Evolutionary conservation across 257 asterid species (phyloP), one percentile per base, ranked within the genome.

Genomic region (Solanum tarapatanum): DNA sequence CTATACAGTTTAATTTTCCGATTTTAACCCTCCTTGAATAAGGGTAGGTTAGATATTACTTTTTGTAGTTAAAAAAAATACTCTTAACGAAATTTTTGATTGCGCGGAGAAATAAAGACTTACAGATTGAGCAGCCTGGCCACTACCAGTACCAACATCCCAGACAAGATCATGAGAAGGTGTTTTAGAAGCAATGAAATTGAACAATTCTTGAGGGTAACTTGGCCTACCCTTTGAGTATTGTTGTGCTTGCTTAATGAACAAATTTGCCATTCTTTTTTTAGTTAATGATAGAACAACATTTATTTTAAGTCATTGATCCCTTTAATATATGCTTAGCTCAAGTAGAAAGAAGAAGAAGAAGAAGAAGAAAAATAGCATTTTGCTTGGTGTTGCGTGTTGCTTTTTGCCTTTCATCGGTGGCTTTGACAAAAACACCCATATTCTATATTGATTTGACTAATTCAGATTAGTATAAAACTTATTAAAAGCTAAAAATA

Each of bases 71-170:
- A 55, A 55, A 55, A 55, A 1, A 55, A 7, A 19, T 55, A 55
- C 0, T 4, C 10, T 55, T 55, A 17, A 55, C 8, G 26, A 72
- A 72, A 32, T 11, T 35, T 13, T 7, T 32, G 30, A 19, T 11
- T 74, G 30, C 2, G 3, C 5, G 55, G 23, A 8, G 14, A 14
- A 5, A 58, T 12, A 84, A 5, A 23, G 19, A 62, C 79, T 30
- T 84, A 84, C 87, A 60, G 87, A 62, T 84, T 84, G 19, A 41
- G 87, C 87, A 84, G 87, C 87, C 58, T 84, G 87, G 77, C 87
- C 87, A 13, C 60, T 84, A n/a, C 87, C 87, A 84, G 87, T 84
- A 24, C 87, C 83, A 43, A 86, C 70, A 69, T 69, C 82, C 87
- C 87, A 84, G 6, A 69, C 87, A 84, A 84, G 87, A 4, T 84